Conservation (phyloP, 345 rosid genomes). For the Moricandia moricandioides region DNA sequence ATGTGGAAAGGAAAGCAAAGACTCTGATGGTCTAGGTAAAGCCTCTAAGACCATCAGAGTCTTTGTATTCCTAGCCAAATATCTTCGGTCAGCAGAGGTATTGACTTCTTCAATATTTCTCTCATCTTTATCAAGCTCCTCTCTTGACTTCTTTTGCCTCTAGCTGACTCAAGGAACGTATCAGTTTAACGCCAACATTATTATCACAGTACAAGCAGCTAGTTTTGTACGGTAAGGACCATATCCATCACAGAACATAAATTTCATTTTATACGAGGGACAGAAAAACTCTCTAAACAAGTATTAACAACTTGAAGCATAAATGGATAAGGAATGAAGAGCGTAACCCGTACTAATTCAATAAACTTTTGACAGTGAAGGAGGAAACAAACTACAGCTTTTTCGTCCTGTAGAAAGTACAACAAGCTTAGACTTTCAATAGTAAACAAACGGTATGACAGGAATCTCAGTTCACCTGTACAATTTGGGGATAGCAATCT, state of each 20-base stretch:
- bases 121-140: too few relatives aligned
- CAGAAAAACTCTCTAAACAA: neutral
- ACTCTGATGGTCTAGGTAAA: too few relatives aligned
- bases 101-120: too few relatives aligned
- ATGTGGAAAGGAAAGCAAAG: too few relatives aligned
- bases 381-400: slow-evolving; percentile 74
- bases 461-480: slow-evolving; percentile 54
- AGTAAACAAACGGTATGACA: neutral
- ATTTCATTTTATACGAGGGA: neutral
- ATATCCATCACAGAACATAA: neutral
- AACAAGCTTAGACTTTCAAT: slow-evolving; percentile 8
- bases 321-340: slow-evolving; percentile 21
- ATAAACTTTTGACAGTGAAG: slow-evolving; percentile 88
- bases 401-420: slow-evolving; percentile 67
- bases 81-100: too few relatives aligned
- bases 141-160: too few relatives aligned
- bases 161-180: too few relatives aligned
- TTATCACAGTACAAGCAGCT: slow-evolving; percentile 5
- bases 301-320: neutral
- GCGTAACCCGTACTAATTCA: slow-evolving; percentile 85
- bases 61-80: too few relatives aligned
- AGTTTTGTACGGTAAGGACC: neutral
- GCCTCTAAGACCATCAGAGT: too few relatives aligned
- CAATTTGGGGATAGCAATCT: slow-evolving; percentile 77
- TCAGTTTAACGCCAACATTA: neutral